Conservation (phyloP, 345 rosid species). For the Psidium guajava region DNA sequence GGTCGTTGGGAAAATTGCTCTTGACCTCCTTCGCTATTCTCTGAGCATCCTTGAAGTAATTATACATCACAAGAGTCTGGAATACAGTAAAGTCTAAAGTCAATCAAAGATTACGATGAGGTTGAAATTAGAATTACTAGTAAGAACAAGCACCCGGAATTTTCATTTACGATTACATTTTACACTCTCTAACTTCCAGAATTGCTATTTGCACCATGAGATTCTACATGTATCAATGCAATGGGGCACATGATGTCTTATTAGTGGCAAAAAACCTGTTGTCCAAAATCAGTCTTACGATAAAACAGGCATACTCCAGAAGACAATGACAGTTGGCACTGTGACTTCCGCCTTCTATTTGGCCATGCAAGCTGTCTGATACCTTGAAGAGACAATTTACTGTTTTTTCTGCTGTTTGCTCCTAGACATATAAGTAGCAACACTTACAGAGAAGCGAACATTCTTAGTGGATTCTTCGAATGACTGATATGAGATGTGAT, state of each 20-base stretch:
- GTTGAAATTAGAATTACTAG: not conserved
- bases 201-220: not conserved
- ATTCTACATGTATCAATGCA: not conserved
- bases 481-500: slow-evolving; percentile 55
- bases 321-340: not conserved
- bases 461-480: slow-evolving; percentile 64
- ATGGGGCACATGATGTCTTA: not conserved
- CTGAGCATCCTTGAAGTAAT: slow-evolving; percentile 84
- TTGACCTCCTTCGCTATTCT: slow-evolving; percentile 73
- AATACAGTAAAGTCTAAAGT: not conserved
- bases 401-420: not conserved
- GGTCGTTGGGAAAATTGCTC: slow-evolving; percentile 56
- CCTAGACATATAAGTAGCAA: not conserved
- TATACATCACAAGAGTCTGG: slow-evolving; percentile 53
- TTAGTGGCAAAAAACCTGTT: not conserved
- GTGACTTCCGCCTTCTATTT: not conserved
- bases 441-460: slow-evolving; percentile 68
- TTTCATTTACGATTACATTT: not conserved
- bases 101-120: not conserved
- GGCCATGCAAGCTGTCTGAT: not conserved
- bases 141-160: not conserved
- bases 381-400: not conserved
- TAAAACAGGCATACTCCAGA: not conserved
- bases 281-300: not conserved
- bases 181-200: not conserved